Evolutionary conservation across 2,329 filamentous ascomycete species (phyloP).

Genomic region (Epichloe baconii): DNA sequence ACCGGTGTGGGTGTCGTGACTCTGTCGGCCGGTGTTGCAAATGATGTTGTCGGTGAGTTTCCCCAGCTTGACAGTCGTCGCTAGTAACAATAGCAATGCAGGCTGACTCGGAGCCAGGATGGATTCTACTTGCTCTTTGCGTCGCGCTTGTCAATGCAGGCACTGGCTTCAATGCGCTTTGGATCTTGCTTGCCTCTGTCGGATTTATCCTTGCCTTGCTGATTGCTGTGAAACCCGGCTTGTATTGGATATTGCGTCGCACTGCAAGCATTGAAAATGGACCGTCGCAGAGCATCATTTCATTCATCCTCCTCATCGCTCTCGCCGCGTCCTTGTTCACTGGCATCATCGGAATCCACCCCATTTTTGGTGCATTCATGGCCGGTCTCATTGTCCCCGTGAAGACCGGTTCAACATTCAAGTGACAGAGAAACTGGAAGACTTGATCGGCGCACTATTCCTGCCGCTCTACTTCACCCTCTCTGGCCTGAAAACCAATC

Average conservation of each 20-base stretch:
- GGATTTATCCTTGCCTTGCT: conserved; percentile 68
- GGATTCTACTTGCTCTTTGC: conserved; percentile 85
- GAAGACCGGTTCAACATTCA: conserved; percentile 85
- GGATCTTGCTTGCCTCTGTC: conserved; percentile 62
- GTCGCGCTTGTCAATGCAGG: conserved; percentile 86
- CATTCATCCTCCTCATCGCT: conserved; percentile 67
- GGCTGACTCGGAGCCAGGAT: conserved; percentile 26
- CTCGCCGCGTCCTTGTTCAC: conserved; percentile 78
- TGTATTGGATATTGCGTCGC: conserved; percentile 60
- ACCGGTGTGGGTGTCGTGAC: conserved; percentile 81
- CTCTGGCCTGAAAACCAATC: conserved; percentile 76
- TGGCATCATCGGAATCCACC: conserved; percentile 77
- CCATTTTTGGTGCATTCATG: conserved; percentile 89
- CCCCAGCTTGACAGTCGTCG: background rate
- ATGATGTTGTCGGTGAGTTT: conserved; percentile 48
- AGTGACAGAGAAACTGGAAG: conserved; percentile 86
- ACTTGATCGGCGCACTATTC: conserved; percentile 73
- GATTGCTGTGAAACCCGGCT: conserved; percentile 57
- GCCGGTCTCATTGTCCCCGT: conserved; percentile 73
- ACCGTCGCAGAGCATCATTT: conserved; percentile 73
- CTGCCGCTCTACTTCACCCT: conserved; percentile 87
- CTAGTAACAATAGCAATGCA: too few species aligned
- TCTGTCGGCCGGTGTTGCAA: conserved; percentile 80
- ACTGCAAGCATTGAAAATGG: conserved; percentile 76
- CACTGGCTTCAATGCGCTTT: conserved; percentile 70